A percentile compares a stretch with the other conserved stretches of the same genome.
Evolutionary conservation across 2,329 filamentous ascomycete species (phyloP).

Genomic region (Metarhizium brunneum): DNA sequence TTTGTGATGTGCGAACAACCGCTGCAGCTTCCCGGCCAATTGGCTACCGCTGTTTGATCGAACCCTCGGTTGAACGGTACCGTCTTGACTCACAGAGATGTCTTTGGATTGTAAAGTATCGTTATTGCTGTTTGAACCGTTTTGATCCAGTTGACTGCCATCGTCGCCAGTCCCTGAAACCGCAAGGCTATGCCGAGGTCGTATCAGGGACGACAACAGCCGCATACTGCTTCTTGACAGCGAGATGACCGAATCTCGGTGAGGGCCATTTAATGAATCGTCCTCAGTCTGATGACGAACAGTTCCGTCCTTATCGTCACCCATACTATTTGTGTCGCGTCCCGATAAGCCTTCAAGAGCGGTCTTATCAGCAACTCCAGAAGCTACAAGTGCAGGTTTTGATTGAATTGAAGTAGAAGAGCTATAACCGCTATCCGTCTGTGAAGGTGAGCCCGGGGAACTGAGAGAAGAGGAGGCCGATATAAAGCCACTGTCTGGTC

Average conservation of each 20-base stretch:
- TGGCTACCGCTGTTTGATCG: constrained; percentile 12
- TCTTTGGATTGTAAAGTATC: neutral
- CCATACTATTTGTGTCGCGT: constrained; percentile 5
- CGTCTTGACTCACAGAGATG: neutral
- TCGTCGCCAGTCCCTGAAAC: neutral
- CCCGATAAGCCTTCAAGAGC: constrained; percentile 9
- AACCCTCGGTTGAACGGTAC: constrained; percentile 7
- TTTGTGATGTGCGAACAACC: neutral
- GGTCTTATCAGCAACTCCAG: neutral
- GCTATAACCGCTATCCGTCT: constrained; percentile 53
- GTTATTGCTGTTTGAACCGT: neutral
- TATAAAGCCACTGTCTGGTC: constrained; percentile 39
- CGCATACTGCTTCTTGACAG: neutral
- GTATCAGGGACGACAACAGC: neutral
- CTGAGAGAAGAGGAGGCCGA: constrained; percentile 34
- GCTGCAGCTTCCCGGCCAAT: constrained; percentile 10
- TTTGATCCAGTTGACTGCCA: neutral
- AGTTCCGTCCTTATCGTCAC: neutral
- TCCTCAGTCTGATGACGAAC: neutral
- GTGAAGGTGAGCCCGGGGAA: constrained; percentile 37
- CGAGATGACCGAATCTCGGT: neutral
- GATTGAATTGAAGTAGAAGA: constrained; percentile 50
- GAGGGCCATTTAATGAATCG: neutral
- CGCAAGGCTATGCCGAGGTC: neutral
- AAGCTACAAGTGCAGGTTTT: constrained; percentile 27